A percentile compares a stretch with the other conserved stretches of the same genome.
Evolutionary conservation across 176 grass and related monocot genomes (phyloP).

Genomic region (Lolium rigidum): DNA sequence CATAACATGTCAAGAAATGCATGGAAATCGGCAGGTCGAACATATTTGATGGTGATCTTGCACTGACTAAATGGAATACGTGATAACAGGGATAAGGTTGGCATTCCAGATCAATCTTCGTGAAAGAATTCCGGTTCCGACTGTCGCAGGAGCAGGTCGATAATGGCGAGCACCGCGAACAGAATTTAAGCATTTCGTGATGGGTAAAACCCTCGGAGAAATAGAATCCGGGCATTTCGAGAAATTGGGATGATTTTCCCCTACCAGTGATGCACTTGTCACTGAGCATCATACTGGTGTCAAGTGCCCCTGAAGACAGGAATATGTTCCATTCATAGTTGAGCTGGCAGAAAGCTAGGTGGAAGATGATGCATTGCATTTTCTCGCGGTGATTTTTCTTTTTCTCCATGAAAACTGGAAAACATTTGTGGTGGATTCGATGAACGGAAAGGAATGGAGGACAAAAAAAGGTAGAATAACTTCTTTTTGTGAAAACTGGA

Average conservation of each 20-base stretch:
- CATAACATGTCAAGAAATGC: not conserved
- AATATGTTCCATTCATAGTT: not conserved
- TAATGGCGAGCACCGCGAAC: not conserved
- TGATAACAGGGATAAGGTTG: slow-evolving; percentile 24
- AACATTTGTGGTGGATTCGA: not conserved
- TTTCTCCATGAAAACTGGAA: slow-evolving; percentile 20
- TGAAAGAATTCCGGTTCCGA: slow-evolving; percentile 31
- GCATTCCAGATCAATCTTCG: not conserved
- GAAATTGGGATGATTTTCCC: slow-evolving; percentile 10
- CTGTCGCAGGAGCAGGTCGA: not conserved
- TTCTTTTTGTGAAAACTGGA: not conserved
- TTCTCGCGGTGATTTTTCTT: not conserved
- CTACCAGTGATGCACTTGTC: slow-evolving; percentile 37
- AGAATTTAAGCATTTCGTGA: not conserved
- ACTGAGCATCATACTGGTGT: slow-evolving; percentile 22
- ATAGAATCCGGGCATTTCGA: no score
- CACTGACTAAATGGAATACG: not conserved
- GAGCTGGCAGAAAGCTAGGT: slow-evolving; percentile 24
- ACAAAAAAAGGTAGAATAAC: slow-evolving; percentile 9
- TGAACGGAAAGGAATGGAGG: not conserved
- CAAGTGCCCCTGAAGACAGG: not conserved
- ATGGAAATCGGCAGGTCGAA: slow-evolving; percentile 8
- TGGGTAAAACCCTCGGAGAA: slow-evolving; percentile 11
- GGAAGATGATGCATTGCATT: not conserved
- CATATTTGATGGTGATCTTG: slow-evolving; percentile 16